These are phyloP conservation scores for Kuraishia cidri DNA, from an alignment of 805 yeast species.

Conservation along the genomic window DNA sequence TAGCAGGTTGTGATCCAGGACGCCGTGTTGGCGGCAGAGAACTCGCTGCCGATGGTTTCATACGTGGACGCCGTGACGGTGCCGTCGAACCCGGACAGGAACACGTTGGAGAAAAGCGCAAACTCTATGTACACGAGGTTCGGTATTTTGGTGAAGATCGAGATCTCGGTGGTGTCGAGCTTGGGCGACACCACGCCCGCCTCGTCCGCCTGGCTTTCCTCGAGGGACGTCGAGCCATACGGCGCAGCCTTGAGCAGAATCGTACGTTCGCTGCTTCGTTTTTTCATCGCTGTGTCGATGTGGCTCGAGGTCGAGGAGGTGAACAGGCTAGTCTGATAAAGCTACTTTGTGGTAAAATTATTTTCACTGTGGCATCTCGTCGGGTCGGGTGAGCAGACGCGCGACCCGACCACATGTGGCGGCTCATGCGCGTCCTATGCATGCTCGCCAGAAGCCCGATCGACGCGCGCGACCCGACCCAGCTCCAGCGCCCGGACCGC, in stretches of 20 bases:
- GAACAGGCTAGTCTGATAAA: no score
- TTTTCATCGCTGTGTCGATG: neutral
- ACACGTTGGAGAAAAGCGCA: slow-evolving; percentile 25
- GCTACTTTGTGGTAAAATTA: no score
- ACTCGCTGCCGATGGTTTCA: slow-evolving; percentile 33
- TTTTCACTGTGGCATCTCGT: no score
- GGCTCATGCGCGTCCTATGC: no score
- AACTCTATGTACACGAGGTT: slow-evolving; percentile 22
- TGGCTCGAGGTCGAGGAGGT: neutral
- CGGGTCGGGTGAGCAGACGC: no score
- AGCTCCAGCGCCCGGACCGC: no score
- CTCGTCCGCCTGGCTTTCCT: no score
- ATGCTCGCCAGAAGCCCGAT: no score
- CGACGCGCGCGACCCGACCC: no score
- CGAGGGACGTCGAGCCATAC: neutral
- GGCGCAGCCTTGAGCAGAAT: neutral
- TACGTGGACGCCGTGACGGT: slow-evolving; percentile 41
- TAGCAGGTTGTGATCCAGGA: slow-evolving; percentile 34
- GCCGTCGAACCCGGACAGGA: slow-evolving; percentile 36
- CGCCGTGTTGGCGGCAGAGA: slow-evolving; percentile 23
- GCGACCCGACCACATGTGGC: no score
- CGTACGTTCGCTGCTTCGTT: neutral
- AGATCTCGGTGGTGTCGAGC: no score
- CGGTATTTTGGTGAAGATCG: slow-evolving; percentile 10
- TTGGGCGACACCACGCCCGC: no score